phyloP scores from a whole-genome alignment of 805 yeast genomes.

The Wickerhamomyces xylosicus region DNA sequence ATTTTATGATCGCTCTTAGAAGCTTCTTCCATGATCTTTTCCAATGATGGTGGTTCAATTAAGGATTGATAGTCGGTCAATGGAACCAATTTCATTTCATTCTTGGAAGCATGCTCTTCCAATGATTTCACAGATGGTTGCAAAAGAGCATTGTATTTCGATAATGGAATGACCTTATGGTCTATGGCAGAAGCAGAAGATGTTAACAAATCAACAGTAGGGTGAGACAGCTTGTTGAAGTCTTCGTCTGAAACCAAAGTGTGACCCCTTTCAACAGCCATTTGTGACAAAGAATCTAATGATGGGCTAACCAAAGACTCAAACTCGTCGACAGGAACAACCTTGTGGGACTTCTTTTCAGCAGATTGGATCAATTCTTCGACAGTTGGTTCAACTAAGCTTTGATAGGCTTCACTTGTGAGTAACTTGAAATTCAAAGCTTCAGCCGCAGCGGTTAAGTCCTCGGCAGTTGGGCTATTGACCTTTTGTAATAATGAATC shows the following conservation, averaged over 20 bases:
- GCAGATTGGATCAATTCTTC: constrained; percentile 14
- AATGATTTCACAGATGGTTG: constrained; percentile 7
- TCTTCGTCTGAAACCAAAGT: constrained; percentile 9
- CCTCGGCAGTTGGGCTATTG: constrained; percentile 13
- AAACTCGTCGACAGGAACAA: constrained; percentile 10
- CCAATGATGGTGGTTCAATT: too few species aligned
- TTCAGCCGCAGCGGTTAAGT: constrained; percentile 9
- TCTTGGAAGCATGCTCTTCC: constrained; percentile 8
- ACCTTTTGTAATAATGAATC: constrained; percentile 12
- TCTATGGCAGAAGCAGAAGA: constrained; percentile 19
- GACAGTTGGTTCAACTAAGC: constrained; percentile 5
- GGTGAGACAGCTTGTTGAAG: constrained; percentile 3
- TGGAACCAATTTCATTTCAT: too few species aligned
- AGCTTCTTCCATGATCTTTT: neutral
- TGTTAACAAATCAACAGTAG: constrained; percentile 14
- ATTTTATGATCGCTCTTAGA: neutral
- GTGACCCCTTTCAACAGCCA: constrained; percentile 6
- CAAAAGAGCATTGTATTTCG: too few species aligned
- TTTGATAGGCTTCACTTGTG: constrained; percentile 10
- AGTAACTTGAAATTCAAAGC: constrained; percentile 12
- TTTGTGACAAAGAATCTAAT: constrained; percentile 12
- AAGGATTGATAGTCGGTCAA: too few species aligned
- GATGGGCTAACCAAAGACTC: constrained; percentile 16
- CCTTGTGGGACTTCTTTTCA: constrained; percentile 16
- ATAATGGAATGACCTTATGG: neutral